Evolutionary conservation across 1,139 yeast species (phyloP), one percentile per base, ranked within the genome.

Genomic region (Nakaseomyces sp.): DNA sequence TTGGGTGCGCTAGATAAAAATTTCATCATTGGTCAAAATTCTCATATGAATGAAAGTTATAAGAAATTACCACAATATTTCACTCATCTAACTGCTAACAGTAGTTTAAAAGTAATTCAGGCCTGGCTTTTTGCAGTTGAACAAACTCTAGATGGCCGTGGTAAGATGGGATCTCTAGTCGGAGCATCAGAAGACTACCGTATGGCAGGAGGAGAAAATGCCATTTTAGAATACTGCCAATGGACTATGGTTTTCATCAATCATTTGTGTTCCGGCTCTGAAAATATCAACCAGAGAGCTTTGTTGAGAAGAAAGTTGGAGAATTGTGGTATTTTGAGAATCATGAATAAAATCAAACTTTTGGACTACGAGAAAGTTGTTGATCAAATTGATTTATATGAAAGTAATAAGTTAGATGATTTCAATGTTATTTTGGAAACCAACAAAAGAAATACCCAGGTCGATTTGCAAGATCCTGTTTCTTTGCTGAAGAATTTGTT

Each of bases 171-270:
- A 13, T 85, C 96, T 0, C 66, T 82, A 54, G 97, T 91, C 7
- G 96, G 96, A 1, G 95, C 96, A 1, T 81, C 89, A 49, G 94
- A 83, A n/a, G 97, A 91, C 52, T 72, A 80, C 45, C 79, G 79
- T 49, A 69, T 76, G 12, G 51, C 59, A 13, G 70, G 69, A 18
- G 74, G 81, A 36, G 96, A 88, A 57, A 78, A 77, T 50, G 79
- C 83, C 44, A 71, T 91, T 24, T 68, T 80, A 53, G 96, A 89
- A 50, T 91, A 89, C 63, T 79, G 91, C 29, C 70, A 81, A 41
- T 77, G 89, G 15, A 81, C 95, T 0, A 73, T 89, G 73, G 69
- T 87, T 32, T 73, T 91, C 47, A 74, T 89, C 42, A 83, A 83
- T 60, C 77, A 85, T 4, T 72, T 91, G 19, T 77, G 88, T 18